Base-by-base conservation (phyloP, 768 basidiomycete genomes). In the Hemileccinum impolitum region DNA sequence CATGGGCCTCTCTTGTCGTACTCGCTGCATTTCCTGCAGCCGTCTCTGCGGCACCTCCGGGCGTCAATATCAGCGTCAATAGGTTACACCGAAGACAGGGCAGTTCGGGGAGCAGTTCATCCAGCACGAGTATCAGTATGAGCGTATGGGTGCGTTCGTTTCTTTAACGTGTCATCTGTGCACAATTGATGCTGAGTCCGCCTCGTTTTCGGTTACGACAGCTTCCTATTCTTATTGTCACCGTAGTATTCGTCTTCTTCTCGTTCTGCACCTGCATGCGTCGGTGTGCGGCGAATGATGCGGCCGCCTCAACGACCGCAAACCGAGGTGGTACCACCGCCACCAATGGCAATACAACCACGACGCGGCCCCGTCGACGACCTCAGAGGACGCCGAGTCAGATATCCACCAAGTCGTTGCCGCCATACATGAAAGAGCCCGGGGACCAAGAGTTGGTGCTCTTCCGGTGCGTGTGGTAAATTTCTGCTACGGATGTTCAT, bases 371-470 rank as follows among this genome's bases (percentile, higher is more conserved):
- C 8, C 46, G 52, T 17, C 55, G 66, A 21, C 70, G 78, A 43
- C 70, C 70, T 7, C 67, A 75, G 30, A 75, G 86, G 32, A 90
- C 87, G 5, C 85, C 90, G 4, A 90, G 87, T 39, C 87, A 90
- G 63, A 82, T 90, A 44, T 89, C 87, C 6, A 88, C 87, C 8
- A 80, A 77, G 25, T 89, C 85, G 6, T 64, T 92, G 26, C 90
- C 90, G 6, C 79, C 75, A 25, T 92, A 92, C 57, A 87, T 80
- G 71, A 90, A 90, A 67, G 89, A 92, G 52, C 87, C 90, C 0
- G 89, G 88, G 14, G 90, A 90, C 41, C 74, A 84, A 34, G 90
- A 92, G 63, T 73, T 92, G 25, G 90, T 92, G 6, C 80, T 92
- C 44, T 72, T 67, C 38, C 64, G 76, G 77, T 79, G 51, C 54